Evolutionary conservation across 2,329 filamentous ascomycete species (phyloP).

Genomic region (Aspergillus alliaceus): DNA sequence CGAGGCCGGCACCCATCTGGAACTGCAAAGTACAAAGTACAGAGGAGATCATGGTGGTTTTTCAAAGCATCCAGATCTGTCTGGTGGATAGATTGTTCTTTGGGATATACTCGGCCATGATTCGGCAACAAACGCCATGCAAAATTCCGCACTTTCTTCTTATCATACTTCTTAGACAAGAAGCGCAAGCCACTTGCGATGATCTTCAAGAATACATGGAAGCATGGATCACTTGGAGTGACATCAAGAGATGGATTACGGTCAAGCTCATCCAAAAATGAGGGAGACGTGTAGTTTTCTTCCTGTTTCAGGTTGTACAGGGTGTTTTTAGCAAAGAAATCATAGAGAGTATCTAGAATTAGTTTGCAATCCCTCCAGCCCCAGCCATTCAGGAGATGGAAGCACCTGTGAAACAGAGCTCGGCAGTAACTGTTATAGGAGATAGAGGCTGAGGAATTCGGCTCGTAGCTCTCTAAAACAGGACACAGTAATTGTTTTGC

Average conservation of each 20-base stretch:
- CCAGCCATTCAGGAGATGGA: constrained; percentile 55
- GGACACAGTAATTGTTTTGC: constrained; percentile 49
- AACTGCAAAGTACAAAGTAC: constrained; percentile 59
- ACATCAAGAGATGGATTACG: constrained; percentile 45
- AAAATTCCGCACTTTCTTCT: constrained; percentile 57
- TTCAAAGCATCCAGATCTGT: constrained; percentile 58
- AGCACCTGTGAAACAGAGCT: constrained; percentile 52
- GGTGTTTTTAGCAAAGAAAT: constrained; percentile 58
- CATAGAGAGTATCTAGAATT: constrained; percentile 55
- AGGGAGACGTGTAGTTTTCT: constrained; percentile 51
- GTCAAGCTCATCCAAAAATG: constrained; percentile 54
- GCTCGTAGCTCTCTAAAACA: constrained; percentile 49
- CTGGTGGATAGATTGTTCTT: constrained; percentile 54
- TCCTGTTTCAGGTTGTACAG: constrained; percentile 56
- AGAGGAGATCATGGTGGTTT: constrained; percentile 63
- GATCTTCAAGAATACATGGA: constrained; percentile 61
- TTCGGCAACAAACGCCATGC: constrained; percentile 61
- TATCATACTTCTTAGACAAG: constrained; percentile 48
- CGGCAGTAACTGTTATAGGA: constrained; percentile 59
- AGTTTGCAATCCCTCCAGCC: constrained; percentile 58
- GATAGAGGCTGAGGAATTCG: constrained; percentile 39
- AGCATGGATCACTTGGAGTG: constrained; percentile 52
- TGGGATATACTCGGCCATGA: constrained; percentile 60
- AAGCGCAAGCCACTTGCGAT: constrained; percentile 51
- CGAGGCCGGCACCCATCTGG: constrained; percentile 55